Conservation (phyloP, 805 yeast genomes). For the Pichia sporocuriosa region DNA sequence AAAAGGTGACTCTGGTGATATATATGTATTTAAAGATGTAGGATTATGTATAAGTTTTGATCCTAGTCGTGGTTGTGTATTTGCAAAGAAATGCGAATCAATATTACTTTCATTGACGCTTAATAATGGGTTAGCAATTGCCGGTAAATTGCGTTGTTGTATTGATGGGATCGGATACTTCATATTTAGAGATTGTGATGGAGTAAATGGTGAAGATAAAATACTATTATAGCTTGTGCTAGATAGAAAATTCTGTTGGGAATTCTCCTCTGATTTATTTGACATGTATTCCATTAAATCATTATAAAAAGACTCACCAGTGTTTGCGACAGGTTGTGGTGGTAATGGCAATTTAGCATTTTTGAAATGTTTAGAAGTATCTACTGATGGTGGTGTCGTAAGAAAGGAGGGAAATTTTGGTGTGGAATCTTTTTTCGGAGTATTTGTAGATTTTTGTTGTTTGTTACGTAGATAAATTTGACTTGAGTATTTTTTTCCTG, state of each 20-base stretch:
- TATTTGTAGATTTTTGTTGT: not conserved
- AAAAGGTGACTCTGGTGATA: not conserved
- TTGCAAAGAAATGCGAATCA: not conserved
- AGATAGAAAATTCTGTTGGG: not conserved
- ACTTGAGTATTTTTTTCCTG: slow-evolving; percentile 28
- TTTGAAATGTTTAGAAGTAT: not conserved
- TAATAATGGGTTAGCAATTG: not conserved
- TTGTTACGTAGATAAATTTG: slow-evolving; percentile 15
- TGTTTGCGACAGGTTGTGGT: not conserved
- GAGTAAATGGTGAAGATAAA: slow-evolving; percentile 2
- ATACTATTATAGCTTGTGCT: not conserved
- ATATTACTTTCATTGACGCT: not conserved
- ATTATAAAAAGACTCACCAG: slow-evolving; percentile 3
- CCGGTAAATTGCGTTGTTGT: not conserved
- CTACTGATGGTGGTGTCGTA: slow-evolving; percentile 5
- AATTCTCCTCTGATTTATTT: not conserved
- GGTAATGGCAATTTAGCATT: slow-evolving; percentile 1
- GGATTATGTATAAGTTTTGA: too few species aligned
- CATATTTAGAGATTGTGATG: not conserved
- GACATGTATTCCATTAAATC: slow-evolving; percentile 6
- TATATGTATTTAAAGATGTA: too few species aligned
- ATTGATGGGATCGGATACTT: slow-evolving; percentile 1
- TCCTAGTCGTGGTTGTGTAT: too few species aligned
- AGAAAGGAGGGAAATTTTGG: not conserved
- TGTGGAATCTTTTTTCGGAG: not conserved